phyloP scores from a whole-genome alignment of 2,329 filamentous ascomycete genomes.

The Diaporthe batatas region DNA sequence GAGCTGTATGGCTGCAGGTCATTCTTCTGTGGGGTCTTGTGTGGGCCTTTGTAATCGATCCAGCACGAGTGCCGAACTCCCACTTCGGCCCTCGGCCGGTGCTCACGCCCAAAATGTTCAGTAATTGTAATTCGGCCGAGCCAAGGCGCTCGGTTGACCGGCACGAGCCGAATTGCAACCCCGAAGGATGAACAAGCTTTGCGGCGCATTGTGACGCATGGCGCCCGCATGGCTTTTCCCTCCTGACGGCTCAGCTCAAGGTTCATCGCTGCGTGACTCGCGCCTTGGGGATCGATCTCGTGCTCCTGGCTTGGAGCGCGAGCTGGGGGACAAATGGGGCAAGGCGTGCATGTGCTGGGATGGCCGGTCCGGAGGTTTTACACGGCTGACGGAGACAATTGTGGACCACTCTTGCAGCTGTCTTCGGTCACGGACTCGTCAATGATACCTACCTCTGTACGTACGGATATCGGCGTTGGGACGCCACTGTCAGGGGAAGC shows the following conservation, averaged over 20 bases:
- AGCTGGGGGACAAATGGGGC: neutral
- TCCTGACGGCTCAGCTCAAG: neutral
- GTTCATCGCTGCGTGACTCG: neutral
- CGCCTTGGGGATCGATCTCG: neutral
- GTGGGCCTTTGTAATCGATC: neutral
- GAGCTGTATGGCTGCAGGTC: neutral
- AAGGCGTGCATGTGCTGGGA: neutral
- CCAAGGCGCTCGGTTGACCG: neutral
- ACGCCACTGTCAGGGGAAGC: constrained; percentile 20
- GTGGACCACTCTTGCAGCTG: neutral
- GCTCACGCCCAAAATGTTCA: neutral
- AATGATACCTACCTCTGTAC: neutral
- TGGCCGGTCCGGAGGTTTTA: neutral
- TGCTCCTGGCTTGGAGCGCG: neutral
- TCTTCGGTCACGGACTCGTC: constrained; percentile 13
- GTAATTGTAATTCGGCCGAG: neutral
- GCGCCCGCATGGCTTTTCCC: too few species aligned
- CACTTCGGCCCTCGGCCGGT: neutral
- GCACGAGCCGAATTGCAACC: constrained; percentile 8
- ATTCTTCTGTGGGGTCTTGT: neutral
- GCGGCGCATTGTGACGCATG: neutral
- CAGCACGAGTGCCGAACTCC: constrained; percentile 21
- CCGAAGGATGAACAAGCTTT: neutral
- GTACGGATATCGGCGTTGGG: neutral
- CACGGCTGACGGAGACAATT: constrained; percentile 14